Evolutionary conservation across 208 protist species (phyloP), one percentile per base, ranked within the genome.

Genomic region (Acanthamoeba castellanii): DNA sequence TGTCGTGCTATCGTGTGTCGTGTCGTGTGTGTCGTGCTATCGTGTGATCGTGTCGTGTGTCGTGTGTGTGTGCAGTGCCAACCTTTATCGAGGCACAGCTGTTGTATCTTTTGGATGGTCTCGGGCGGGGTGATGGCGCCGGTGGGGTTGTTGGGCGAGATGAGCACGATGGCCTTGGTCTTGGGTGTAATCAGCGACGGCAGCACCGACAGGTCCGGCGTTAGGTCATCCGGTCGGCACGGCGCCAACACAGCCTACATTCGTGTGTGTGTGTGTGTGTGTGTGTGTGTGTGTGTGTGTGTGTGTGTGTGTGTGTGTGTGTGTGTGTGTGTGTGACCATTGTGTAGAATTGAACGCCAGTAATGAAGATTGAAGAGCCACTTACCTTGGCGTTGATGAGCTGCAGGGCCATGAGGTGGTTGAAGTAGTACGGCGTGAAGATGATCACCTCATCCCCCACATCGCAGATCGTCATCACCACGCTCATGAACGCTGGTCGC

Each of bases 361-460:
- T 2, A 61, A 6, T 27, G 0, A 22, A 61, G 22, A 61, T 3
- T 61, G 20, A 61, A 22, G 25, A 0, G 25, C 0, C 59, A n/a
- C 25, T 27, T 11, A 55, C 42, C 34, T 66, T 94, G 66, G 90
- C 90, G 42, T 84, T 84, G 25, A 84, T 27, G 25, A 94, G 81
- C 81, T 78, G 50, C 30, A 94, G 74, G 2, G 90, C 74, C 90
- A 94, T 94, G 34, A 88, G 74, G n/a, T 94, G 90, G 81, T 94
- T 94, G 66, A 94, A 94, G 42, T 88, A 94, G 66, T 78, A 94
- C 16, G 90, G 90, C 52, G 90, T 84, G 57, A 94, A 94, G 34
- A 94, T 66, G 55, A 94, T 94, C 7, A 94, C 90, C 66, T 94
- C 74, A 27, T 92, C 87, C 6, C 78, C 78, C 25, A 32, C 45